A percentile compares a stretch with the other conserved stretches of the same genome.
These are phyloP conservation scores for Fusarium oxysporum DNA, from an alignment of 2,329 filamentous ascomycete species.

Conservation along the genomic window DNA sequence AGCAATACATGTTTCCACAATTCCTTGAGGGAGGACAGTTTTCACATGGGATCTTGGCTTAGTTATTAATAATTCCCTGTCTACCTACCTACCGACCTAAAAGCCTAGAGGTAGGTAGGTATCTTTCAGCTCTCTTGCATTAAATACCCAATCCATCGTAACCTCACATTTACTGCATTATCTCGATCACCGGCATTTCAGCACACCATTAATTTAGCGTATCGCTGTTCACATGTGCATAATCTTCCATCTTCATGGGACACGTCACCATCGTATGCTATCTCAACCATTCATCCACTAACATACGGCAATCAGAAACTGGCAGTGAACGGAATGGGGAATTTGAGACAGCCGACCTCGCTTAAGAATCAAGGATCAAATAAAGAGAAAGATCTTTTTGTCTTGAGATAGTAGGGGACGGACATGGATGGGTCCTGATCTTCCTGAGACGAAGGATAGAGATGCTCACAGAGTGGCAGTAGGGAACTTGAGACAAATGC, in stretches of 20 bases:
- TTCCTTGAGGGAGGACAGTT: background rate
- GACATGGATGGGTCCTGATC: conserved; percentile 4
- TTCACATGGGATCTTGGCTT: background rate
- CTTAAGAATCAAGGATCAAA: conserved; percentile 15
- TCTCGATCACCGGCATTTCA: background rate
- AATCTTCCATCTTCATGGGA: background rate
- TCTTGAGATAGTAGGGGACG: conserved; percentile 3
- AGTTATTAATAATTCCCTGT: background rate
- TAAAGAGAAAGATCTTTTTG: conserved; percentile 8
- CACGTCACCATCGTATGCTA: conserved; percentile 1
- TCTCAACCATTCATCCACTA: background rate
- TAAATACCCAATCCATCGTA: background rate
- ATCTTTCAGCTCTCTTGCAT: background rate
- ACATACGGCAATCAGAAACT: conserved; percentile 8
- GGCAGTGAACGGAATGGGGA: conserved; percentile 12
- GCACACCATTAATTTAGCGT: background rate
- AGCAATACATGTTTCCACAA: background rate
- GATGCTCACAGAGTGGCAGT: background rate
- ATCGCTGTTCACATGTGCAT: background rate
- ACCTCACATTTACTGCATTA: background rate
- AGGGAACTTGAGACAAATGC: background rate
- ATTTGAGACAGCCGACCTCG: conserved; percentile 32
- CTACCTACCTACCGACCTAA: background rate
- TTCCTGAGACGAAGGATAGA: conserved; percentile 4
- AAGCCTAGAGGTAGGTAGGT: background rate